phyloP scores from a whole-genome alignment of 148 eudicot species.

The Beta vulgaris region DNA sequence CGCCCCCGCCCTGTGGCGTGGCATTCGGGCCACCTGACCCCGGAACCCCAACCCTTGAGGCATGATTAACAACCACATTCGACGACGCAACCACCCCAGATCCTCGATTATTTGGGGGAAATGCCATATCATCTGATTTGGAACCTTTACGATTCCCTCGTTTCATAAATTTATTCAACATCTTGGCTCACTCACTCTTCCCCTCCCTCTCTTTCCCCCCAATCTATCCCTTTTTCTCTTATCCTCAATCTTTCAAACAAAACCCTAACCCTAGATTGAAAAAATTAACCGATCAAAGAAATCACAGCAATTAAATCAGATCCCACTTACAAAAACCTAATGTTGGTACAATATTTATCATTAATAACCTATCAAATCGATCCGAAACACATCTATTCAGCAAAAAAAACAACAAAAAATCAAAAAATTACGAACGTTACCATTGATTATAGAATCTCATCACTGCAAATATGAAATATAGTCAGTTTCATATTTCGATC shows the following conservation, averaged over 20 bases:
- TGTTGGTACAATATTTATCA: slow-evolving; percentile 11
- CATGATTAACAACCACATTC: slow-evolving; percentile 59
- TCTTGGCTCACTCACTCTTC: slow-evolving; percentile 16
- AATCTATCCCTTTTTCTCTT: slow-evolving; percentile 7
- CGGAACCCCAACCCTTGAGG: slow-evolving; percentile 47
- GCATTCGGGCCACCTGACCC: slow-evolving; percentile 32
- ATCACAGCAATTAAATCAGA: slow-evolving; percentile 12
- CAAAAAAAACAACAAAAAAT: not conserved
- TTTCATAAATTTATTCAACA: slow-evolving; percentile 74
- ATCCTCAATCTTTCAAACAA: slow-evolving; percentile 7
- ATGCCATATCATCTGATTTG: slow-evolving; percentile 46
- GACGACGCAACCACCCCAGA: slow-evolving; percentile 43
- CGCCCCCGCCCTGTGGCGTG: slow-evolving; percentile 23
- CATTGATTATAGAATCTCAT: slow-evolving; percentile 1
- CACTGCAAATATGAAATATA: not conserved
- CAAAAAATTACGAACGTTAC: not conserved
- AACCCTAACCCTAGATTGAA: slow-evolving; percentile 40
- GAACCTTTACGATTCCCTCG: slow-evolving; percentile 49
- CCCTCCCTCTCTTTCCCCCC: not conserved
- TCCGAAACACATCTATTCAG: slow-evolving; percentile 7
- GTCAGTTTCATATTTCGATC: not conserved
- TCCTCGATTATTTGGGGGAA: slow-evolving; percentile 34
- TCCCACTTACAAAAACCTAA: slow-evolving; percentile 14
- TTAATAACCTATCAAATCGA: slow-evolving; percentile 22
- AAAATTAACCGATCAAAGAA: not conserved